Percentiles rank a stretch among this genome's conserved stretches.
phyloP scores from a whole-genome alignment of 495 filamentous ascomycete genomes.

The Annulohypoxylon bovei region DNA sequence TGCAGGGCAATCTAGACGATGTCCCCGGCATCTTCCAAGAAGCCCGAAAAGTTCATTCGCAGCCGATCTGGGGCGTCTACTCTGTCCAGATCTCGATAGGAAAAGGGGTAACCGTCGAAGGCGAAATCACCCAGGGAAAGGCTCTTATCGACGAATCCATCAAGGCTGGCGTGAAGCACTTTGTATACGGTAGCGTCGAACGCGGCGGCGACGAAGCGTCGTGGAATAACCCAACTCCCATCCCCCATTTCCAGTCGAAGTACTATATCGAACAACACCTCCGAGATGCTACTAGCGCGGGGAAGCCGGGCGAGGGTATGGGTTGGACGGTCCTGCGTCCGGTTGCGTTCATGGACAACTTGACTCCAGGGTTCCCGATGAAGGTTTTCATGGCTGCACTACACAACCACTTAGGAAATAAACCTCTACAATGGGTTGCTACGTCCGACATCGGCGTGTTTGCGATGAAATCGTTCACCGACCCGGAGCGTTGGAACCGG shows the following conservation, averaged over 20 bases:
- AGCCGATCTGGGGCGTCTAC: conserved; percentile 52
- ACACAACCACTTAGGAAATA: conserved; percentile 55
- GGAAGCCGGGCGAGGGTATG: conserved; percentile 55
- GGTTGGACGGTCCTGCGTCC: conserved; percentile 71
- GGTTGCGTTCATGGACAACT: conserved; percentile 74
- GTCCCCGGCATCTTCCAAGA: conserved; percentile 60
- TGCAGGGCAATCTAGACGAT: conserved; percentile 69
- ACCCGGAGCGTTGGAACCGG: conserved; percentile 50
- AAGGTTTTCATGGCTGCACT: conserved; percentile 68
- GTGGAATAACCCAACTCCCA: conserved; percentile 64
- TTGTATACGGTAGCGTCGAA: conserved; percentile 77
- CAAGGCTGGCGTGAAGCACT: conserved; percentile 66
- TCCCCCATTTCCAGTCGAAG: conserved; percentile 76
- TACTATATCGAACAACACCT: conserved; percentile 73
- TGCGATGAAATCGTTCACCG: conserved; percentile 65
- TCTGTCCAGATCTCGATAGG: conserved; percentile 56
- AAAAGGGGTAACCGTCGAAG: conserved; percentile 57
- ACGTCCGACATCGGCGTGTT: conserved; percentile 72
- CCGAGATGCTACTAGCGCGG: conserved; percentile 42
- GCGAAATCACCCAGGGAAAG: conserved; percentile 71
- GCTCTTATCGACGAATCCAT: conserved; percentile 69
- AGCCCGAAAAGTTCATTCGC: conserved; percentile 51
- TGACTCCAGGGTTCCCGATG: conserved; percentile 65
- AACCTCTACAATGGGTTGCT: conserved; percentile 66
- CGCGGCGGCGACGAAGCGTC: conserved; percentile 68